phyloP scores from a whole-genome alignment of 108 stramenopile species.

The Nitzschia putrida region DNA sequence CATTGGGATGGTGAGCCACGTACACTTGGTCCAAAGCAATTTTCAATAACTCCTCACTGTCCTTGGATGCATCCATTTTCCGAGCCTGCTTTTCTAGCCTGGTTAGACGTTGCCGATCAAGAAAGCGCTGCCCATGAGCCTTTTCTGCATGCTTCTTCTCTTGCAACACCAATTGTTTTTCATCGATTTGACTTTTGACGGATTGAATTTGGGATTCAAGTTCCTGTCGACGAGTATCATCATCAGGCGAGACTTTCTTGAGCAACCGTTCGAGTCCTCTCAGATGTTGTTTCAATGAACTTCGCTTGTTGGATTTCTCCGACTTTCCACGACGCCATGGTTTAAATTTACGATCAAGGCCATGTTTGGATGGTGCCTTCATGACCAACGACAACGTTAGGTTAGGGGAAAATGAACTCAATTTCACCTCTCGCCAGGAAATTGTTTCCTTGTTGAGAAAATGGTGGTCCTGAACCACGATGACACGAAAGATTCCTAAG shows the following conservation, averaged over 20 bases:
- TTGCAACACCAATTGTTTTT: conserved; percentile 29
- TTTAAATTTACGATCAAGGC: conserved; percentile 72
- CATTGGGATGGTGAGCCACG: conserved; percentile 71
- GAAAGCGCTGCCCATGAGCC: conserved; percentile 80
- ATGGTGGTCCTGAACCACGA: too few relatives aligned
- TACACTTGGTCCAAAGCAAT: conserved; percentile 80
- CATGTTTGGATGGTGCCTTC: conserved; percentile 56
- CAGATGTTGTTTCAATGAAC: conserved; percentile 64
- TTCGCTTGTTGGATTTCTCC: conserved; percentile 34
- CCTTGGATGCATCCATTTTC: conserved; percentile 27
- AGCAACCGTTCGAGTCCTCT: conserved; percentile 67
- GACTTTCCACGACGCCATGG: conserved; percentile 79
- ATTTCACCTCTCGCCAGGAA: too few relatives aligned
- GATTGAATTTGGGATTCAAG: conserved; percentile 54
- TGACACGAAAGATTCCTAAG: too few relatives aligned
- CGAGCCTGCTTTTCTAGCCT: conserved; percentile 56
- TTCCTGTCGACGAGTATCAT: conserved; percentile 33
- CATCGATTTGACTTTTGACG: conserved; percentile 35
- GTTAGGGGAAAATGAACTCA: too few relatives aligned
- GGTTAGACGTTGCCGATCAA: conserved; percentile 78
- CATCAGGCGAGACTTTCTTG: conserved; percentile 41
- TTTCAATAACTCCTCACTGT: conserved; percentile 46
- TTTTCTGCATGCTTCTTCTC: conserved; percentile 70
- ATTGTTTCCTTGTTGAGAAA: too few relatives aligned
- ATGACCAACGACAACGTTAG: background rate